Evolutionary conservation across 805 yeast species (phyloP), one percentile per base, ranked within the genome.

Genomic region (Ogataea nakhonphanomensis): DNA sequence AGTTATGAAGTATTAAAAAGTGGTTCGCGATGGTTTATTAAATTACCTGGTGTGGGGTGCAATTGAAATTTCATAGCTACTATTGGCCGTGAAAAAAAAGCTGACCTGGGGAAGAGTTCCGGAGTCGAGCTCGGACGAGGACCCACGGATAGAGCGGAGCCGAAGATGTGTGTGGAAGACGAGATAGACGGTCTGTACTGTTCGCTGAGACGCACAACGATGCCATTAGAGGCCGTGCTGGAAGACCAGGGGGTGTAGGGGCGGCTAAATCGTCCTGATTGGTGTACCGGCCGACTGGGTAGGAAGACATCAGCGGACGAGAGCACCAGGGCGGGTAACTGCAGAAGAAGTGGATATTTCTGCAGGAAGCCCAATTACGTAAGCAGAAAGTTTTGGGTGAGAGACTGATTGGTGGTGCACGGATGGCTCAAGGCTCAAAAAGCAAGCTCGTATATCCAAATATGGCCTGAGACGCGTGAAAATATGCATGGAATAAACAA

Each of bases 111-210:
- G 8, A 22, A 36, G 36, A 21, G 11, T 10, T n/a, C 28, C 42
- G 42, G 42, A 38, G 29, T 26, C 42, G 42, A 38, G 32, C 15
- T 38, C 42, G 42, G 42, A 37, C 22, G 24, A 25, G 32, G 15
- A 30, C 24, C 11, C 24, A 10, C 33, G 33, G 33, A 14, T 20
- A 10, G 33, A 11, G 33, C 33, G 33, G 33, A 21, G 9, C 27
- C 35, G 13, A n/a, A 5, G 14, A 17, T 17, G 20, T 5, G 20
- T 17, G 20, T 17, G 20, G 20, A 5, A 17, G 20, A 17, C 20
- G 20, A 17, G 20, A 17, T 17, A 17, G 20, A 17, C 20, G 20
- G n/a, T n/a, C n/a, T n/a, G n/a, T n/a, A n/a, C n/a, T n/a, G n/a
- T n/a, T n/a, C n/a, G n/a, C n/a, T n/a, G n/a, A n/a, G 20, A 17